Conservation (phyloP, 208 protist genomes). For the Crithidia fasciculata region DNA sequence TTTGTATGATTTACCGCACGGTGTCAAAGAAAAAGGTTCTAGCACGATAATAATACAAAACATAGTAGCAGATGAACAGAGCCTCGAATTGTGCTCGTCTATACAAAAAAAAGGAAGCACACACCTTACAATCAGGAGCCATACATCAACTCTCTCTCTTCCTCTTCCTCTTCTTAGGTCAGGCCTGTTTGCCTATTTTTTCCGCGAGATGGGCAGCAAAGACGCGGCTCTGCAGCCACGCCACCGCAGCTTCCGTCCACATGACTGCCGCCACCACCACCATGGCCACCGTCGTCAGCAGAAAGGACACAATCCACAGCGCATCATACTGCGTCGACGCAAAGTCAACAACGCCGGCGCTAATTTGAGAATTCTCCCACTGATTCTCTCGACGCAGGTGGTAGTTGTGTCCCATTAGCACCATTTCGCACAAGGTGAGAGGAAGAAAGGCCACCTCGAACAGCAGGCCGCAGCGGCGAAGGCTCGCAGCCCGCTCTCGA, state of each 20-base stretch:
- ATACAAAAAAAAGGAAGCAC: neutral
- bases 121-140: neutral
- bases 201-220: neutral
- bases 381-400: neutral
- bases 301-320: slow-evolving; percentile 15
- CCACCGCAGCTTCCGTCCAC: slow-evolving; percentile 11
- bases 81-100: no score
- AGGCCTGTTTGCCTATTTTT: neutral
- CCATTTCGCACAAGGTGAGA: neutral
- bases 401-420: slow-evolving; percentile 7
- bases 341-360: neutral
- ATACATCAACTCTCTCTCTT: neutral
- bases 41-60: no score
- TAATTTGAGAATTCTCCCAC: neutral
- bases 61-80: no score
- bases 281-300: slow-evolving; percentile 7
- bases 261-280: slow-evolving; percentile 5
- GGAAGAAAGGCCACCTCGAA: slow-evolving; percentile 13
- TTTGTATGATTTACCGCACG: no score
- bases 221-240: slow-evolving; percentile 5
- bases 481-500: neutral
- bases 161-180: neutral
- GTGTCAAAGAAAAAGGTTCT: neutral
- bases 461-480: slow-evolving; percentile 1
- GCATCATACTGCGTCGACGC: neutral